A percentile compares a stretch with the other conserved stretches of the same genome.
Conservation (phyloP, 2,329 filamentous ascomycete species). For the Neocucurbitaria cava region DNA sequence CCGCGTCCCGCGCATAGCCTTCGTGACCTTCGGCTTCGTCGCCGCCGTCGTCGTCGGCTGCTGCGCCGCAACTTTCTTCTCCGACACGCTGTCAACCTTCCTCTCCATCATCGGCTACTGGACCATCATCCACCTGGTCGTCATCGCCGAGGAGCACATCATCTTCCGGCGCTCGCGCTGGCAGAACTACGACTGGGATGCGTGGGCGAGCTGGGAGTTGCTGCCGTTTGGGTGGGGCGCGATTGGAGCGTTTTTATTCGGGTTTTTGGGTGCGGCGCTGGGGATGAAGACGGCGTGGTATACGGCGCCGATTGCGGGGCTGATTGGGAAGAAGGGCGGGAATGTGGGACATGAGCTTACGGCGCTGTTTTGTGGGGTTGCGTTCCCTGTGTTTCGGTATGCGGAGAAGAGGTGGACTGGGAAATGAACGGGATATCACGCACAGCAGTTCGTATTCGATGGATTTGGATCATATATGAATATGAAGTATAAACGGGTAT, state of each 20-base stretch:
- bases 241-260: conserved; percentile 41
- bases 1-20: conserved; percentile 38
- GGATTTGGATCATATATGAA: background rate
- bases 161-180: conserved; percentile 42
- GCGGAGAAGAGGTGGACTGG: conserved; percentile 37
- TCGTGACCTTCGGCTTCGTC: conserved; percentile 45
- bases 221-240: conserved; percentile 46
- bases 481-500: background rate
- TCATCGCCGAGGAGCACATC: conserved; percentile 46
- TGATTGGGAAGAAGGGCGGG: conserved; percentile 41
- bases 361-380: conserved; percentile 37
- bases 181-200: conserved; percentile 43
- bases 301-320: conserved; percentile 38
- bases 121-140: conserved; percentile 39
- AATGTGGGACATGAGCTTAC: conserved; percentile 48
- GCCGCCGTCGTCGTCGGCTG: conserved; percentile 44
- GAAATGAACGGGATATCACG: conserved; percentile 26
- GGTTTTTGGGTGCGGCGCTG: conserved; percentile 43
- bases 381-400: conserved; percentile 40
- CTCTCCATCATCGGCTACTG: conserved; percentile 38
- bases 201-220: conserved; percentile 38
- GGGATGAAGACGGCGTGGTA: conserved; percentile 48
- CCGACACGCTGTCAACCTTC: conserved; percentile 33
- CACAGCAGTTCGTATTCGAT: background rate
- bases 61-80: conserved; percentile 42